phyloP scores from a whole-genome alignment of 2,329 filamentous ascomycete genomes.

The Venturia pyrina region DNA sequence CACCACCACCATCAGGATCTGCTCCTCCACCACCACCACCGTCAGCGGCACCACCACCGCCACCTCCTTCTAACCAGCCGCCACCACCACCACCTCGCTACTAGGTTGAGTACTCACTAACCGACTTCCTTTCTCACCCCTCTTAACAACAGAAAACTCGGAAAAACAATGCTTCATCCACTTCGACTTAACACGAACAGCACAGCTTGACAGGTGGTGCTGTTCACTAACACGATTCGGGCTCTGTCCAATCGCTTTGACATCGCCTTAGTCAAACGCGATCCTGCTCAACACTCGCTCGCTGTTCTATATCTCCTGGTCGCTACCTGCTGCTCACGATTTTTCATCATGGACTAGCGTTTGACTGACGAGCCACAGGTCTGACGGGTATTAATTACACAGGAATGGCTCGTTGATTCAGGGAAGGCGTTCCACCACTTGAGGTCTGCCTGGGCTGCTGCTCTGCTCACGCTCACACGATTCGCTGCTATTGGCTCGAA shows the following conservation, averaged over 20 bases:
- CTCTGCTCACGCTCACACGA: background rate
- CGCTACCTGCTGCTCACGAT: background rate
- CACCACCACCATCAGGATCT: slow-evolving; percentile 11
- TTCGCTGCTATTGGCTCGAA: background rate
- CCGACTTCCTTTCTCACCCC: background rate
- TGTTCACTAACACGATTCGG: background rate
- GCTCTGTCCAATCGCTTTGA: background rate
- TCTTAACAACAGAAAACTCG: background rate
- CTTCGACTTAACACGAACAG: background rate
- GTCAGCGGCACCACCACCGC: background rate
- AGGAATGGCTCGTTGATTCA: background rate
- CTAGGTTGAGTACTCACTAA: background rate
- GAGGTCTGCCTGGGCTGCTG: background rate
- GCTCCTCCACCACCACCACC: slow-evolving; percentile 7
- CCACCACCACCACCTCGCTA: slow-evolving; percentile 1
- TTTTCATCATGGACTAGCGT: background rate
- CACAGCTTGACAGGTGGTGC: background rate
- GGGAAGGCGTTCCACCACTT: background rate
- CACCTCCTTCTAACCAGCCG: background rate
- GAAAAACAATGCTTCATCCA: background rate
- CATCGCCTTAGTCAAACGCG: background rate
- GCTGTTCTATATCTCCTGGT: no score
- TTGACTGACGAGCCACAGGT: background rate
- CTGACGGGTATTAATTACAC: background rate
- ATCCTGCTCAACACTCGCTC: background rate